Evolutionary conservation across 2,329 filamentous ascomycete species (phyloP).

Genomic region (Epichloe aotearoae): DNA sequence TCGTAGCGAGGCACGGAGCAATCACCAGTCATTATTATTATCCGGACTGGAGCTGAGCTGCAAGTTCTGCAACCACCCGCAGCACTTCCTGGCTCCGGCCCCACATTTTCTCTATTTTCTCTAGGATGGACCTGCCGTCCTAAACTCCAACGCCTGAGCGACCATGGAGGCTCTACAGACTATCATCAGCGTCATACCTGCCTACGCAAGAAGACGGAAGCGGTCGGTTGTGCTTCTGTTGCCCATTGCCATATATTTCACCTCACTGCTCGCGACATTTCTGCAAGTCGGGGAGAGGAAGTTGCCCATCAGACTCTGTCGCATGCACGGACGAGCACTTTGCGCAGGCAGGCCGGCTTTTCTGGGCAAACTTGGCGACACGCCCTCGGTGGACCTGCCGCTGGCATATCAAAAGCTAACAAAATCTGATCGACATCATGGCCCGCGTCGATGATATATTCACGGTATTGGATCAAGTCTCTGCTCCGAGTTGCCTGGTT

Average conservation of each 20-base stretch:
- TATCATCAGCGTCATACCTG: no score
- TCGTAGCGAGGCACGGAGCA: no score
- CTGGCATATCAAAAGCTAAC: neutral
- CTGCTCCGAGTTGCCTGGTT: neutral
- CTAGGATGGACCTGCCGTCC: neutral
- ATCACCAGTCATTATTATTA: neutral
- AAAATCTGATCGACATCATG: conserved; percentile 22
- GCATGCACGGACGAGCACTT: no score
- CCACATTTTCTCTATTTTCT: neutral
- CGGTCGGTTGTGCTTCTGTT: no score
- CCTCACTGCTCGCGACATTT: no score
- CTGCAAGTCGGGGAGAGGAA: no score
- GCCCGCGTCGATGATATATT: conserved; percentile 47
- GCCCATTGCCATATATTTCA: no score
- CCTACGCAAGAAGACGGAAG: no score
- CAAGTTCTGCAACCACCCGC: neutral
- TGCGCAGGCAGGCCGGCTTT: neutral
- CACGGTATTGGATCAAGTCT: conserved; percentile 24
- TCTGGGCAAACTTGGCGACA: neutral
- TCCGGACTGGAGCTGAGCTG: neutral
- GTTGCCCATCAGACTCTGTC: no score
- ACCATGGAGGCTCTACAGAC: neutral
- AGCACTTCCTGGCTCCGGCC: neutral
- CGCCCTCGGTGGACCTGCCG: neutral
- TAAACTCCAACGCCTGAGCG: neutral